phyloP scores from a whole-genome alignment of 2,329 filamentous ascomycete genomes.

The Phialocephala sp. region DNA sequence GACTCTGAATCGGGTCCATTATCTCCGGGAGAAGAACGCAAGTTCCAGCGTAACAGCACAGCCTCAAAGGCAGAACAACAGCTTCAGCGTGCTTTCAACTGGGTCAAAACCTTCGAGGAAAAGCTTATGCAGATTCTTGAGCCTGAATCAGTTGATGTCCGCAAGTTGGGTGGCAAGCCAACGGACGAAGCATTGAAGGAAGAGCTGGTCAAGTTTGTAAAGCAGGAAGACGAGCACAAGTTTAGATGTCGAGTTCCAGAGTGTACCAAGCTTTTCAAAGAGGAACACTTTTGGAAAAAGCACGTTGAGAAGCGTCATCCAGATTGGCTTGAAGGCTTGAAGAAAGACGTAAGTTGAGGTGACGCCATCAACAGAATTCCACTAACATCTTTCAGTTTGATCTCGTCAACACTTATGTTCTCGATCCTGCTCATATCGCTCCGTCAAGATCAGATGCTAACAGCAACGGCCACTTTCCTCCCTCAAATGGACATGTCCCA shows the following conservation, averaged over 20 bases:
- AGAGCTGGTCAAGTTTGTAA: slow-evolving; percentile 85
- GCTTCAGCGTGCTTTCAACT: slow-evolving; percentile 93
- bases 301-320: slow-evolving; percentile 94
- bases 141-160: slow-evolving; percentile 83
- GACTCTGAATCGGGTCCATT: slow-evolving; percentile 60
- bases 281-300: slow-evolving; percentile 96
- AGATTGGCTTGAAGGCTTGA: slow-evolving; percentile 83
- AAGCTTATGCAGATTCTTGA: slow-evolving; percentile 93
- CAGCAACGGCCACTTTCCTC: slow-evolving; percentile 93
- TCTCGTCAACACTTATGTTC: slow-evolving; percentile 91
- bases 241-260: slow-evolving; percentile 96
- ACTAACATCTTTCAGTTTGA: slow-evolving; percentile 67
- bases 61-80: slow-evolving; percentile 86
- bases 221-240: slow-evolving; percentile 97
- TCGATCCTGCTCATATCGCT: slow-evolving; percentile 93
- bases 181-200: slow-evolving; percentile 86
- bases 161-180: slow-evolving; percentile 88
- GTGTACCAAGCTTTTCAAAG: slow-evolving; percentile 96
- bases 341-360: slow-evolving; percentile 76
- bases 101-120: slow-evolving; percentile 98
- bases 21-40: slow-evolving; percentile 73
- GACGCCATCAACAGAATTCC: slow-evolving; percentile 7
- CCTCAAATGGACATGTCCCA: slow-evolving; percentile 74
- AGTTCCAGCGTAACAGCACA: slow-evolving; percentile 64
- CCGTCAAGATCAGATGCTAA: slow-evolving; percentile 93